Evolutionary conservation across 768 basidiomycete species (phyloP), one percentile per base, ranked within the genome.

Genomic region (Pluteus cervinus): DNA sequence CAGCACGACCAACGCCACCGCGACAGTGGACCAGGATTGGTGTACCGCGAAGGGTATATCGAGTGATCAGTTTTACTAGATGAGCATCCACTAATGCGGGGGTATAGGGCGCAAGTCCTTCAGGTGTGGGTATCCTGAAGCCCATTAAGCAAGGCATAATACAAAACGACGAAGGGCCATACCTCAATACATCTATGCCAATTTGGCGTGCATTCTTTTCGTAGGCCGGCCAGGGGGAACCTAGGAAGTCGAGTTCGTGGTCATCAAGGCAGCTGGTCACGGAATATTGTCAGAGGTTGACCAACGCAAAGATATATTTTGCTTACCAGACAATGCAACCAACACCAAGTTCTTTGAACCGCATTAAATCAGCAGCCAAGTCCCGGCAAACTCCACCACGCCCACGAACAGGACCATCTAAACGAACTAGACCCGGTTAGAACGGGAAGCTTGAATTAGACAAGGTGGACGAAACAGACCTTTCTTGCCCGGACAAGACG

Each of bases 401-500:
- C 3, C 92, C 90, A 51, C 78, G 79, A 7, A 82, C 72, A 21
- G 86, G 82, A 3, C 87, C 87, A 35, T 68, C 67, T 17, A 87
- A 62, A 38, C 87, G 76, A 12, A 87, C 84, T 86, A 34, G 8
- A 21, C 40, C 29, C 16, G 35, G 4, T 23, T 16, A 33, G 24
- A 7, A 33, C 16, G 32, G 14, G 10, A 32, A 24, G 24, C 8
- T 18, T 24, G 23, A 9, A 24, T 32, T 15, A 29, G 2, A 18
- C 23, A 16, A 28, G 24, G 12, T 20, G n/a, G 36, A 25, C 33
- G n/a, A 37, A 25, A 18, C 58, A 7, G 21, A 81, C 84, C 81
- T 71, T 96, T 91, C 61, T 98, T 98, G 4, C 93, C 93, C 2
- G 93, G 93, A 63, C 94, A 97, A 5, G 87, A 91, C 5, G 86